Base-by-base conservation (phyloP, 2,329 filamentous ascomycete genomes). In the Fusarium secorum region DNA sequence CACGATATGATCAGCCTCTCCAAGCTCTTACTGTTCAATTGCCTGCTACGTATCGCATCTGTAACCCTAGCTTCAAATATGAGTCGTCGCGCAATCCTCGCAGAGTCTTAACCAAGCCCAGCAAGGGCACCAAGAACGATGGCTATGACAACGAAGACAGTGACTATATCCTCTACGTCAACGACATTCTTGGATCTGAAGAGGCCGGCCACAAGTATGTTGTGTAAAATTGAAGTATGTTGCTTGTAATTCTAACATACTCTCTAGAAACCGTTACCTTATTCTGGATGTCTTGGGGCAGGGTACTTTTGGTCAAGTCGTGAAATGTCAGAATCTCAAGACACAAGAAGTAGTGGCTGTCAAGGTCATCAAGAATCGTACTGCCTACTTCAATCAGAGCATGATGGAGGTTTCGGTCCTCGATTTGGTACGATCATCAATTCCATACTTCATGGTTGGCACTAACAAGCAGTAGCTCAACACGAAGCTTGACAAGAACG, bases 371-470 rank as follows among this genome's bases (percentile, higher is more conserved):
- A 99, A 99, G 84, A 99, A 99, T 82, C 91, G 95, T 77, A 99
- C 96, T 4, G 96, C 96, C 39, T 99, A 99, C 81, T 99, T 99
- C 85, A 99, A 99, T 79, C 96, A 99, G 82, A 98, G 96, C 81
- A 99, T 99, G 96, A 99, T 99, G 96, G 96, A 99, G 80, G 96
- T 99, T 35, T 99, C 96, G 4, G 96, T 99, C 28, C 86, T 99
- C 63, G 96, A 99, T 81, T 80, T 99, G 86, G 94, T 97, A 86
- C 63, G 24, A 30, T 32, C 22, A 18, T 33, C 20, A 36, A 22
- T n/a, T 24, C 32, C 24, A 39, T 14, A 24, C 26, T 35, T 14
- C 11, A 26, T 18, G 28, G 22, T n/a, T 38, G 38, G 28, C 32
- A 64, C 79, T 81, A 72, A 81, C 71, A 38, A 26, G 18, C 17